Percentiles rank a stretch among this genome's conserved stretches.
Evolutionary conservation across 106 monocot genomes (phyloP).

Genomic region (Dioscorea zingiberensis): DNA sequence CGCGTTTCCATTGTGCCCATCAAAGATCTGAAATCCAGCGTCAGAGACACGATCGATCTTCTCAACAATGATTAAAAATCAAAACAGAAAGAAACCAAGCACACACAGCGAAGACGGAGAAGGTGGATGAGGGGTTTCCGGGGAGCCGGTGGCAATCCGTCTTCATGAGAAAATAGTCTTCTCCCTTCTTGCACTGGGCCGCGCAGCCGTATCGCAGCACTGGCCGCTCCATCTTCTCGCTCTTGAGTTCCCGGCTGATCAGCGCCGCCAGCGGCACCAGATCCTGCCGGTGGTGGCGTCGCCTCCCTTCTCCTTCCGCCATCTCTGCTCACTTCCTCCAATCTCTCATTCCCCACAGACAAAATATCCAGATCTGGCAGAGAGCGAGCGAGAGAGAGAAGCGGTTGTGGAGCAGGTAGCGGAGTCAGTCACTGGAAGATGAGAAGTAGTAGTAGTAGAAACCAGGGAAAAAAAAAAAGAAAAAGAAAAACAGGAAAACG

Average conservation of each 20-base stretch:
- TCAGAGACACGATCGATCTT: background rate
- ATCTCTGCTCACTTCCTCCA: background rate
- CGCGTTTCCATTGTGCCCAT: conserved; percentile 69
- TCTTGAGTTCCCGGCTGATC: conserved; percentile 6
- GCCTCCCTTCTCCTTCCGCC: background rate
- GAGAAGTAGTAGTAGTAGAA: too few relatives aligned
- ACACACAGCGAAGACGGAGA: conserved; percentile 18
- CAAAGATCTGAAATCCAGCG: conserved; percentile 39
- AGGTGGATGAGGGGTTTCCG: conserved; percentile 4
- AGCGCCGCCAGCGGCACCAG: conserved; percentile 15
- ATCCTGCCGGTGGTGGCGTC: background rate
- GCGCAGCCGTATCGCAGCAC: conserved; percentile 5
- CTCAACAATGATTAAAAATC: background rate
- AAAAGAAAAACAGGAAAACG: too few relatives aligned
- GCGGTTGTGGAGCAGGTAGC: background rate
- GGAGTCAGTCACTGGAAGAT: too few relatives aligned
- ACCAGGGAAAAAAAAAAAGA: too few relatives aligned
- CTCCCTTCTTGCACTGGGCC: conserved; percentile 13
- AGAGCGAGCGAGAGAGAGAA: background rate
- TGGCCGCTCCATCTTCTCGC: conserved; percentile 8
- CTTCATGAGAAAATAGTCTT: conserved; percentile 15
- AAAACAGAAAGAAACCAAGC: too few relatives aligned
- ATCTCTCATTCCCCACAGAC: background rate
- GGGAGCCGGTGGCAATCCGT: conserved; percentile 7
- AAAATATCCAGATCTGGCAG: background rate